These are phyloP conservation scores for Wickerhamomyces silvicola DNA, from an alignment of 805 yeast genomes.

Conservation along the genomic window DNA sequence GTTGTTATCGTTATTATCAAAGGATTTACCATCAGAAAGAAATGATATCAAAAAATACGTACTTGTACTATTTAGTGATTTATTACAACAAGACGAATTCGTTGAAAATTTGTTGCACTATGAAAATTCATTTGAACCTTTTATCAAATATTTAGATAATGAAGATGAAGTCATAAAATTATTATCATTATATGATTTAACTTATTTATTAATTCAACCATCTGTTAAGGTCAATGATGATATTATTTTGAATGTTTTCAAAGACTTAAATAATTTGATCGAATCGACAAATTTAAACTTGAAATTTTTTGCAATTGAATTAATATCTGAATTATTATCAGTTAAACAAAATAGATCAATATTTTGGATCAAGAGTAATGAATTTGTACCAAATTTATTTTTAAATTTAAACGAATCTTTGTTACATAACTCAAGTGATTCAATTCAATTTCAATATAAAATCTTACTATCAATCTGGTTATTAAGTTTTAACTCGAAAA, in stretches of 20 bases:
- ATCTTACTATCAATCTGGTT: conserved; percentile 78
- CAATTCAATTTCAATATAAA: conserved; percentile 72
- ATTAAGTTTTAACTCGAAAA: conserved; percentile 58
- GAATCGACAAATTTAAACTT: conserved; percentile 39
- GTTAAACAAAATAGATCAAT: conserved; percentile 45
- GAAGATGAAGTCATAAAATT: conserved; percentile 52
- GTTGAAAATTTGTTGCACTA: conserved; percentile 34
- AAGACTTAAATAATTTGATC: conserved; percentile 11
- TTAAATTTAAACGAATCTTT: conserved; percentile 36
- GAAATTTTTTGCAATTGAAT: conserved; percentile 59
- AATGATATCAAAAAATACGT: conserved; percentile 57
- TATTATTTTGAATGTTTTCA: conserved; percentile 12
- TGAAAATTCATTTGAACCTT: conserved; percentile 29
- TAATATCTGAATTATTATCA: conserved; percentile 54
- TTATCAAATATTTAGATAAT: conserved; percentile 43
- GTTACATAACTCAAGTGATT: conserved; percentile 22
- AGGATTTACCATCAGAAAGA: conserved; percentile 45
- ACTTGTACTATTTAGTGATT: conserved; percentile 56
- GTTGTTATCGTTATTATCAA: conserved; percentile 46
- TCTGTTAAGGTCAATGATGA: conserved; percentile 21
- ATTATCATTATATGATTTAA: conserved; percentile 48
- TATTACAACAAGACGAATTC: conserved; percentile 28
- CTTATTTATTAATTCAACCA: conserved; percentile 38
- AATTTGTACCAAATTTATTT: conserved; percentile 42
- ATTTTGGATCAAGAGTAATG: conserved; percentile 40